Base-by-base conservation (phyloP, 306 rosid genomes). In the Dryas octopetala region DNA sequence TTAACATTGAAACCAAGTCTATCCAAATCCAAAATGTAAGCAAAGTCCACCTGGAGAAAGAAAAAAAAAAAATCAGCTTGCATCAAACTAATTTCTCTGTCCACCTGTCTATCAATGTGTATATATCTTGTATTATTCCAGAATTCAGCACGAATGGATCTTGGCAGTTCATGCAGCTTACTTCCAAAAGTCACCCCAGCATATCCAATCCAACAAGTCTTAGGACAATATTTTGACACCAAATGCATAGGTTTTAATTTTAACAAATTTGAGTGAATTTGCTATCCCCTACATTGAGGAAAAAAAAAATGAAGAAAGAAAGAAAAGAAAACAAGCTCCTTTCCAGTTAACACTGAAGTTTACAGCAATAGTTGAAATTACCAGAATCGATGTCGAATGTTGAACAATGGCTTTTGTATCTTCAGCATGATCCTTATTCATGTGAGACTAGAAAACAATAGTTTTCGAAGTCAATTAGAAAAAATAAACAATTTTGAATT, bases 351-450 rank as follows among this genome's bases (percentile, higher is more conserved):
- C 48, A 67, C 47, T 15, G 51, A 67, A 52, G 47, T 71, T 26
- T 28, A 40, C 49, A 51, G 38, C 2, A 32, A 64, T 59, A 64
- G 55, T 66, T 3, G 17, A 16, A 59, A 53, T 73, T 91, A 95
- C 98, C 85, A 86, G 97, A 85, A 95, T 80, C 10, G 95, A 87
- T 17, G 93, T 87, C 81, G 97, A 90, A 61, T 91, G 91, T 83
- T 86, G 89, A 79, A 95, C 98, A 53, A 95, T 95, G 78, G 65
- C 88, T 80, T 87, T 95, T 71, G 97, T 95, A 85, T 95, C 98
- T 62, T 90, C 97, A 76, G 86, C 85, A 76, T 95, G 98, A 85
- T 95, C 98, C 85, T 82, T 88, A 86, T 95, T 95, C 98, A 95
- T 92, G 81, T 95, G 98, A 77, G 97, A 89, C 98, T 95, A 76